Base-by-base conservation (phyloP, 169 alveolate genomes). In the Plasmodium gallinaceum region DNA sequence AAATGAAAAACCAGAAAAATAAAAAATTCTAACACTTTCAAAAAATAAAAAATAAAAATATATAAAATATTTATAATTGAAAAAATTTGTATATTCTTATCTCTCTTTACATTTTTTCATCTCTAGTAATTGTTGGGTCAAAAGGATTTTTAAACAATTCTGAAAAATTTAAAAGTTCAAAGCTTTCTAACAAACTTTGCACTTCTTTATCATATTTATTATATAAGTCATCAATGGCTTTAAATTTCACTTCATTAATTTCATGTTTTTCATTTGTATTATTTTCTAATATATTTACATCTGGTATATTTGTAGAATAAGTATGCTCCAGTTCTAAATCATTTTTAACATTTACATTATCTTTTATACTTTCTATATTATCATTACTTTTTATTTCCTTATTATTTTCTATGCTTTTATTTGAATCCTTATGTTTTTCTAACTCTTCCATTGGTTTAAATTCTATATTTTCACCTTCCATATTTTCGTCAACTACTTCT, bases 131-230 rank as follows among this genome's bases (percentile, higher is more conserved):
- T 16, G 69, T 68, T 24, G 80, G 24, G 5, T 37, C 57, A 58
- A 80, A 80, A 12, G 90, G 90, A 43, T 80, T 80, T 80, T 80
- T 80, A 69, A 80, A 80, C 20, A 80, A 54, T 54, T 52, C 42
- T 24, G 90, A 80, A 58, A 80, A 80, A 18, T 54, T 80, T 20
- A 80, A 22, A 22, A 22, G 61, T 26, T 80, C 83, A 12, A 80
- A 80, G 24, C 57, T 80, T 24, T 80, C 85, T 32, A 80, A 43
- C 46, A 80, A 51, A 20, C 68, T 37, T 57, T 80, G 58, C 16
- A 68, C 71, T 43, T 80, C 90, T 26, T 66, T 80, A 57, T 68
- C 83, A 57, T 80, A 80, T 57, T 80, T 80, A 66, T 65, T 58
- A 48, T 60, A 54, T 24, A 80, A 42, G 20, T 68, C 65, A 60